phyloP scores from a whole-genome alignment of 495 filamentous ascomycete genomes.

The Hypomontagnella monticulosa region DNA sequence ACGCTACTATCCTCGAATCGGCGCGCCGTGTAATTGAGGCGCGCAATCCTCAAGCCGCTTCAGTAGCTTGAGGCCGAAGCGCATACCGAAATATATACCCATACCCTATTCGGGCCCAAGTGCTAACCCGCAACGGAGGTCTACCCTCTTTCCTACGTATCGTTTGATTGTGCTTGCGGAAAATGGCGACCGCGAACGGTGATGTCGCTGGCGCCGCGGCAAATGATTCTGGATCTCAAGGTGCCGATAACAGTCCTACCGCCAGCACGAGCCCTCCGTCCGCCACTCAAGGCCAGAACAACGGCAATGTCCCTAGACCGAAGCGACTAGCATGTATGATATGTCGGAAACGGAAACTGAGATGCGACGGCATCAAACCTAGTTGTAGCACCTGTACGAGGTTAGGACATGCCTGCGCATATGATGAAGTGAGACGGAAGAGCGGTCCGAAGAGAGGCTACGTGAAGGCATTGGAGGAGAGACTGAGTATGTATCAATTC shows the following conservation, averaged over 20 bases:
- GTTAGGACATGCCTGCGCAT: constrained; percentile 89
- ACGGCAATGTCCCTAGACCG: constrained; percentile 75
- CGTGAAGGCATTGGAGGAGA: constrained; percentile 95
- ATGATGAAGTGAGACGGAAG: constrained; percentile 96
- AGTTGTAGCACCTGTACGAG: constrained; percentile 93
- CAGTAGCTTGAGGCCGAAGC: constrained; percentile 29
- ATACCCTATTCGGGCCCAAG: constrained; percentile 5
- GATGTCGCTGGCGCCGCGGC: constrained; percentile 24
- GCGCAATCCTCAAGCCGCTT: constrained; percentile 1
- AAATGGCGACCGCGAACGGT: constrained; percentile 27
- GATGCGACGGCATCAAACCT: constrained; percentile 79
- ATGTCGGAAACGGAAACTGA: constrained; percentile 91
- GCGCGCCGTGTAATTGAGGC: constrained; percentile 9
- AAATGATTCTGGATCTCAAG: constrained; percentile 43
- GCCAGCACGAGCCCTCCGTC: constrained; percentile 27
- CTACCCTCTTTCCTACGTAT: neutral
- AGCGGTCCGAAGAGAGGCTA: constrained; percentile 98
- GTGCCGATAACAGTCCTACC: constrained; percentile 41
- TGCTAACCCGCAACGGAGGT: neutral
- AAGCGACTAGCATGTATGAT: constrained; percentile 98
- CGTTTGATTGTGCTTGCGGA: constrained; percentile 7
- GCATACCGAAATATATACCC: constrained; percentile 18
- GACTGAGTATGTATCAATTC: constrained; percentile 73
- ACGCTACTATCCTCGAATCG: constrained; percentile 4
- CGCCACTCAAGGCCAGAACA: constrained; percentile 50